Evolutionary conservation across 1,284 basidiomycete genomes (phyloP).

Genomic region (Sporisorium reilianum): DNA sequence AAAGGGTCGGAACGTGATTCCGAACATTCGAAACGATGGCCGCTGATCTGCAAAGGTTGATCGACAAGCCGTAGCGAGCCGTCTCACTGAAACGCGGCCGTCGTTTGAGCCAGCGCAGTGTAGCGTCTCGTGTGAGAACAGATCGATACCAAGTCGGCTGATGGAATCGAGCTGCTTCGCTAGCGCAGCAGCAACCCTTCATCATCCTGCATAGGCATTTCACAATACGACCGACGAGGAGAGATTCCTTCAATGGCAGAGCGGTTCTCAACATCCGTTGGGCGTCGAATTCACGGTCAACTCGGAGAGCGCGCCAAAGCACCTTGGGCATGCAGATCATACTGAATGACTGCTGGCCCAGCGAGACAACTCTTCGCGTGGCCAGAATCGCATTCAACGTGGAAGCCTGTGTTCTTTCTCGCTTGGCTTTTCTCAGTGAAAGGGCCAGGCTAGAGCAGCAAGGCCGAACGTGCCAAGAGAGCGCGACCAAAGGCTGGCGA

Average conservation of each 20-base stretch:
- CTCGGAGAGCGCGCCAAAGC: not conserved
- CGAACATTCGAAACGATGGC: not conserved
- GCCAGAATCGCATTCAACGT: too few species aligned
- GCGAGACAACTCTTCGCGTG: too few species aligned
- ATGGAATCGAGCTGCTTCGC: too few species aligned
- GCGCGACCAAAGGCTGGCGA: too few species aligned
- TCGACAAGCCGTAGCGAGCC: not conserved
- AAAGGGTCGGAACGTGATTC: not conserved
- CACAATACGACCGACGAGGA: not conserved
- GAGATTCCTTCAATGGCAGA: not conserved
- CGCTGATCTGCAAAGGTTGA: not conserved
- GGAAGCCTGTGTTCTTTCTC: too few species aligned
- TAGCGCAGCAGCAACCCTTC: not conserved
- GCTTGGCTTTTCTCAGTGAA: too few species aligned
- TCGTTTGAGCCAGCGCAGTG: not conserved
- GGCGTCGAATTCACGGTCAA: not conserved
- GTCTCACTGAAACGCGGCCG: not conserved
- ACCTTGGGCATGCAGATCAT: too few species aligned
- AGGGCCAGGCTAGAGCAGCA: too few species aligned
- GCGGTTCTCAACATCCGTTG: not conserved
- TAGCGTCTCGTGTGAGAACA: not conserved
- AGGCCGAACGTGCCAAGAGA: too few species aligned
- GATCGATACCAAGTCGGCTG: not conserved
- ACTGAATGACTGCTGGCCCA: too few species aligned
- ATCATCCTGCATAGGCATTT: conserved; percentile 1